phyloP scores from a whole-genome alignment of 2,329 filamentous ascomycete species.

The Keithomyces neogunnii region DNA sequence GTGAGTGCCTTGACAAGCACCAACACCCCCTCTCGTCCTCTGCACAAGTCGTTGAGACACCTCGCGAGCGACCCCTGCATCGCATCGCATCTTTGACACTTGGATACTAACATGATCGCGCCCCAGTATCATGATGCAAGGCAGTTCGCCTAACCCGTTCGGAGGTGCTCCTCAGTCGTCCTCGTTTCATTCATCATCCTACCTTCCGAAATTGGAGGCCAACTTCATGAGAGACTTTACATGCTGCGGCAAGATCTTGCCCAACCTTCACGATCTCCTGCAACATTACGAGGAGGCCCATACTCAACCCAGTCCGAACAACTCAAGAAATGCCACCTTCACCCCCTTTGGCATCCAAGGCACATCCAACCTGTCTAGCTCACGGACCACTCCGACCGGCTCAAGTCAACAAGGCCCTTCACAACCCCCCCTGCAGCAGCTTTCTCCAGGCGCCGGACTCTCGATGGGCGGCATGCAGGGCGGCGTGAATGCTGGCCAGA shows the following conservation, averaged over 20 bases:
- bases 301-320: conserved; percentile 54
- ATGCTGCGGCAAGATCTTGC: conserved; percentile 83
- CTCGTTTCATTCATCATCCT: conserved; percentile 93
- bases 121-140: conserved; percentile 82
- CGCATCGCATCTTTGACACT: background rate
- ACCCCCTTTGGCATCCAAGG: conserved; percentile 28
- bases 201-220: conserved; percentile 90
- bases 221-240: conserved; percentile 97
- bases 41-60: too few relatives aligned
- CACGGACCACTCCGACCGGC: conserved; percentile 23
- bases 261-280: conserved; percentile 86
- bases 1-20: background rate
- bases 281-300: conserved; percentile 97
- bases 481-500: conserved; percentile 23
- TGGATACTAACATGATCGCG: background rate
- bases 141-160: conserved; percentile 73
- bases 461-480: conserved; percentile 30
- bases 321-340: conserved; percentile 31
- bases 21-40: background rate
- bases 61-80: too few relatives aligned
- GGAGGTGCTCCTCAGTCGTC: conserved; percentile 68
- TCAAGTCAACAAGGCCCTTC: conserved; percentile 14
- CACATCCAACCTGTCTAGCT: conserved; percentile 23
- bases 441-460: conserved; percentile 20
- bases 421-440: conserved; percentile 26